Evolutionary conservation across 176 grass and related monocot genomes (phyloP).

Genomic region (Thalia dealbata): DNA sequence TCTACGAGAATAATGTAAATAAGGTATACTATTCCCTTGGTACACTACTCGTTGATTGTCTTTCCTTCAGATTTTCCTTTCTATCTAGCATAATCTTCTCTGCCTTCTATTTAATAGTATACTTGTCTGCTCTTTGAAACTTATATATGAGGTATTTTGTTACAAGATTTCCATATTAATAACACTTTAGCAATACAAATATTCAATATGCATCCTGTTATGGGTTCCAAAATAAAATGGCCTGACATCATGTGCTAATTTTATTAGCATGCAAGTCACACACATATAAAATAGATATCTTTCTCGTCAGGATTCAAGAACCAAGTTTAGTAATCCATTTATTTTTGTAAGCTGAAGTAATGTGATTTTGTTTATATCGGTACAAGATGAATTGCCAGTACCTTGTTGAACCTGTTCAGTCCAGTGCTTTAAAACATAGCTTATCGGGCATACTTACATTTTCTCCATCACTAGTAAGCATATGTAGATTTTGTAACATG

Average conservation of each 20-base stretch:
- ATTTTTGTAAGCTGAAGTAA: background rate
- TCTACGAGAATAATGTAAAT: conserved; percentile 91
- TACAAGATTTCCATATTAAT: background rate
- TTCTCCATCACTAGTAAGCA: no score
- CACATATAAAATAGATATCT: no score
- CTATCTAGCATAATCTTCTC: background rate
- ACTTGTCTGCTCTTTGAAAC: background rate
- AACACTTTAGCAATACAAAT: background rate
- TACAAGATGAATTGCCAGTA: no score
- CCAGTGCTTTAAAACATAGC: no score
- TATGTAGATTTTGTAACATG: no score
- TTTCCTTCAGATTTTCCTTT: background rate
- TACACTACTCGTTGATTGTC: background rate
- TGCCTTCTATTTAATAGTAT: background rate
- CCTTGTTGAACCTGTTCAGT: no score
- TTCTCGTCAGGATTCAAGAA: background rate
- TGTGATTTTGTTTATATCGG: no score
- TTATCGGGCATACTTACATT: no score
- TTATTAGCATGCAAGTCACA: background rate
- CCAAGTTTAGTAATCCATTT: background rate
- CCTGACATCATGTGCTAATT: background rate
- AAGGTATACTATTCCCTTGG: conserved; percentile 26
- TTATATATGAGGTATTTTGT: background rate
- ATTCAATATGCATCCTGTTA: background rate
- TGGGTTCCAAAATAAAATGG: background rate